Evolutionary conservation across 352 stramenopile species (phyloP), one percentile per base, ranked within the genome.

Genomic region (Peronospora destructor): DNA sequence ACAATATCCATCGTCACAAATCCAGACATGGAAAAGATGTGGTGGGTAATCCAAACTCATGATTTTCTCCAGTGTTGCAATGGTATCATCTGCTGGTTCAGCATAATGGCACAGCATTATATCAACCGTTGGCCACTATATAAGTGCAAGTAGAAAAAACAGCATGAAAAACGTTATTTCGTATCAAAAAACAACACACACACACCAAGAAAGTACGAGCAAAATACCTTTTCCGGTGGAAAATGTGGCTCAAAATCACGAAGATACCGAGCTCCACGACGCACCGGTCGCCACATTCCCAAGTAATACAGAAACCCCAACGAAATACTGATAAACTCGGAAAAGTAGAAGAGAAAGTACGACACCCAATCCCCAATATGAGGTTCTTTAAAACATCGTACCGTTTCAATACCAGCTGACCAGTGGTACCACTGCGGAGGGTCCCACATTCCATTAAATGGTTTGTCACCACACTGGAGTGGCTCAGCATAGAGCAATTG

Each of bases 211-310:
- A n/a, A n/a, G n/a, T n/a, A n/a, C n/a, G n/a, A 35, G 29, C 17
- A 41, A n/a, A 43, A n/a, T 10, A 66, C 59, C 59, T 85, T 85
- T 41, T 68, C 61, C 0, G 71, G 66, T 9, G 73, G 71, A 39
- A 87, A 85, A 41, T 81, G 69, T 3, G 76, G 76, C 36, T 85
- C 80, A 42, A 87, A 87, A 36, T 87, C 76, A 2, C 61, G 48
- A 16, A 87, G 49, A 54, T 85, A 87, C 7, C 76, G 71, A 25
- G 76, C 76, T 5, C 76, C 76, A 23, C 76, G 76, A 61, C 76
- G 76, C 32, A 87, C 76, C 2, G 76, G 76, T 52, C 83, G 85
- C 76, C 76, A 87, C 76, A 87, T 87, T 25, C 76, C 76, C 25
- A 87, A 61, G 53, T 87, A 87, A 60, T 87, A 87, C 4, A 84